Base-by-base conservation (phyloP, 1,284 basidiomycete genomes). In the Stereum hirsutum region DNA sequence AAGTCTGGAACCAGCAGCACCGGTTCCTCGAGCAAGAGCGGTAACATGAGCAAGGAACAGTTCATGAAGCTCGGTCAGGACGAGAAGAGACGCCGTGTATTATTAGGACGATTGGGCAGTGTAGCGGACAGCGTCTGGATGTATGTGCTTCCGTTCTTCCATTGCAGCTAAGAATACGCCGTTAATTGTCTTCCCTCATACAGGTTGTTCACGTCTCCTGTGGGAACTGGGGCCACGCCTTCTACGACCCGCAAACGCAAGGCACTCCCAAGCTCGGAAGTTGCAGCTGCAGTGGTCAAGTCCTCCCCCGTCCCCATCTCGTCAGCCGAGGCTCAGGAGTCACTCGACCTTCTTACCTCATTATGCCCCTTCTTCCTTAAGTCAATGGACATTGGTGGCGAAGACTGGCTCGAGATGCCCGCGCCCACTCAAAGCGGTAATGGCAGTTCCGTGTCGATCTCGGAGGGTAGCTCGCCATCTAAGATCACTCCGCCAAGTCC, bases 51-150 rank as follows among this genome's bases (percentile, higher is more conserved):
- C 25, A 74, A 68, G 47, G 82, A 85, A 43, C 74, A 84, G 52
- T 67, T 89, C 46, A 57, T 79, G 36, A 83, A 80, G 57, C 63
- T 87, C 41, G 69, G 77, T 30, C 82, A 86, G 54, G 85, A 87
- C 44, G 84, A 85, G 55, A 75, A 81, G 61, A 72, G 84, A 45
- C 69, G 81, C 43, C 69, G 81, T 31, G 85, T 83, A 52, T 58
- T 88, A 15, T 67, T 89, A 7, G 85, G 85, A 42, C 75, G 85
- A n/a, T 70, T 89, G 8, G 70, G 72, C 24, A 78, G 81, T 11
- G 72, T 89, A 17, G 86, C 85, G n/a, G 85, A 89, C 56, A 83
- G 84, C 49, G 72, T 82, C n/a, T 89, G 86, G 84, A 88, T 89
- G 86, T 83, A 54, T 58, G 79, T 66, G 8, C 27, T 2, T 7